Conservation (phyloP, 1,139 yeast genomes). For the Blastobotrys apis region DNA sequence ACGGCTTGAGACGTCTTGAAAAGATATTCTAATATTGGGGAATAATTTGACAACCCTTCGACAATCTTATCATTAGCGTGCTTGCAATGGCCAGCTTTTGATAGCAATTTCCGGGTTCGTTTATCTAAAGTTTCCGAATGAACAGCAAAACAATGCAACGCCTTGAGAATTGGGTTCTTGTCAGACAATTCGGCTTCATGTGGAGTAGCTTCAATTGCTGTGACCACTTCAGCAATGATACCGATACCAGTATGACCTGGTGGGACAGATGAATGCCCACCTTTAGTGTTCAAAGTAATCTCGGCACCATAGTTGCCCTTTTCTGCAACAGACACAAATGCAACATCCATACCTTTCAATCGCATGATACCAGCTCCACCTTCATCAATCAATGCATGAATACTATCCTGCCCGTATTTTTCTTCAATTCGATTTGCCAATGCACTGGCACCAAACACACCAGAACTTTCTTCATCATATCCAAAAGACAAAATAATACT, state of each 20-base stretch:
- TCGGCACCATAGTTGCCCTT: constrained; percentile 59
- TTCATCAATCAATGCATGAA: constrained; percentile 62
- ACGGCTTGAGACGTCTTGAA: constrained; percentile 63
- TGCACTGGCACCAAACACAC: constrained; percentile 51
- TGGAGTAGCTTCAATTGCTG: constrained; percentile 49
- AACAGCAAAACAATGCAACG: constrained; percentile 39
- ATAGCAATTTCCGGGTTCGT: constrained; percentile 21
- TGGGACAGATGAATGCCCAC: constrained; percentile 72
- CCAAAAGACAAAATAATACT: constrained; percentile 60
- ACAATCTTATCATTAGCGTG: constrained; percentile 24
- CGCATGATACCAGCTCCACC: constrained; percentile 44
- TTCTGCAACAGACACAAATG: constrained; percentile 61
- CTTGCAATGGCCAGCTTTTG: constrained; percentile 18
- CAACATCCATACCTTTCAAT: constrained; percentile 46
- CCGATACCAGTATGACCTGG: constrained; percentile 73
- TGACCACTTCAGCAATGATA: constrained; percentile 51
- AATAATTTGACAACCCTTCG: constrained; percentile 12
- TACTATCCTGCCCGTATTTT: constrained; percentile 52
- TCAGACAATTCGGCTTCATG: constrained; percentile 44
- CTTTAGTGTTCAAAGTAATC: constrained; percentile 53
- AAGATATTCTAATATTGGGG: constrained; percentile 33
- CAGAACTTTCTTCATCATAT: constrained; percentile 63
- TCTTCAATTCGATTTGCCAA: constrained; percentile 45
- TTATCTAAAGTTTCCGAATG: constrained; percentile 19
- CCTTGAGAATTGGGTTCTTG: constrained; percentile 48